Evolutionary conservation across 1,284 basidiomycete genomes (phyloP).

Genomic region (Takashimella tepidaria): DNA sequence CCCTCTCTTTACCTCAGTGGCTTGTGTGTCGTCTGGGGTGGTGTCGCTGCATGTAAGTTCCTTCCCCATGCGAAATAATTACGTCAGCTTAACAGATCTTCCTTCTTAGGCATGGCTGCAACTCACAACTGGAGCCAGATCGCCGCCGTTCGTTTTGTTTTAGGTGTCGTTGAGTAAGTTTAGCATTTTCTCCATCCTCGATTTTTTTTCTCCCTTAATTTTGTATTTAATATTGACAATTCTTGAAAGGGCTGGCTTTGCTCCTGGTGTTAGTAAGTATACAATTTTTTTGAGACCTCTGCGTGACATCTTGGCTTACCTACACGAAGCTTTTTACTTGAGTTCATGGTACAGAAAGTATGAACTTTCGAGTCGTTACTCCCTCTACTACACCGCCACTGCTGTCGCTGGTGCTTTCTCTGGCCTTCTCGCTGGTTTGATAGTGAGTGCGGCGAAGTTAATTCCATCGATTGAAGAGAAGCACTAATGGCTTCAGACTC

Average conservation of each 20-base stretch:
- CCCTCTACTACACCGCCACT: slow-evolving; percentile 47
- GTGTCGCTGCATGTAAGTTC: slow-evolving; percentile 27
- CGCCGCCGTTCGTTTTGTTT: slow-evolving; percentile 37
- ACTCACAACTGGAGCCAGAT: slow-evolving; percentile 30
- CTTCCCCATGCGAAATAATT: neutral
- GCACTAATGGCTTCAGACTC: slow-evolving; percentile 30
- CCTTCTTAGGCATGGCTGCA: slow-evolving; percentile 28
- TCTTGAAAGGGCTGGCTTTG: slow-evolving; percentile 28
- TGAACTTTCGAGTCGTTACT: slow-evolving; percentile 18
- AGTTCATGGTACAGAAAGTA: slow-evolving; percentile 17
- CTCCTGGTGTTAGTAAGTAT: slow-evolving; percentile 29
- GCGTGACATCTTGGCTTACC: slow-evolving; percentile 25
- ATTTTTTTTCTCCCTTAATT: neutral
- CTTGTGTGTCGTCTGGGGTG: slow-evolving; percentile 41
- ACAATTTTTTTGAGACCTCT: slow-evolving; percentile 13
- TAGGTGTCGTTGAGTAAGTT: slow-evolving; percentile 21
- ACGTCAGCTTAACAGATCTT: neutral
- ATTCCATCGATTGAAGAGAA: slow-evolving; percentile 24
- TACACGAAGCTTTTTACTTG: slow-evolving; percentile 24
- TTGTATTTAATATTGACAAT: neutral
- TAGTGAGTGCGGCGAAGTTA: slow-evolving; percentile 22
- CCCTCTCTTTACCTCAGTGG: slow-evolving; percentile 37
- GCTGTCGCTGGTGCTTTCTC: slow-evolving; percentile 47
- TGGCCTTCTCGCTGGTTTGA: slow-evolving; percentile 47
- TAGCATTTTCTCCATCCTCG: neutral